Evolutionary conservation across 345 rosid genomes (phyloP), one percentile per base, ranked within the genome.

Genomic region (Eucalyptus tenuipes): DNA sequence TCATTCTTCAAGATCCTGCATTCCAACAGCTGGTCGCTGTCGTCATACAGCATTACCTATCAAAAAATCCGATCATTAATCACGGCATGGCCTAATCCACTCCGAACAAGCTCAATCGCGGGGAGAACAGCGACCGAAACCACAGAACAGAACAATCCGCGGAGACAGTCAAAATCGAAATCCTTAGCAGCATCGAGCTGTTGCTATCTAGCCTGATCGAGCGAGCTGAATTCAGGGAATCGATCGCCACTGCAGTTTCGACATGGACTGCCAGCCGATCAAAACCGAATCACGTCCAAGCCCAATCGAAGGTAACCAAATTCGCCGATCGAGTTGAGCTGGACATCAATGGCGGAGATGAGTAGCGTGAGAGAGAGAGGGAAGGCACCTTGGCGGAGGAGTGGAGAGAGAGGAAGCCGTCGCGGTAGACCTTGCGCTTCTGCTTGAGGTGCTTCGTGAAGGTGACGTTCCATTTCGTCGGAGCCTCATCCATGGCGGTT

Each of bases 381-480:
- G 82, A 82, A 81, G 5, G 13, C 42, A 95, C 99, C 96, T 96
- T 96, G 92, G 88, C 91, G 85, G 92, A 86, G 87, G 91, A 40
- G 55, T 92, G 92, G 64, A 94, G 91, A 85, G 93, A 94, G 42
- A 97, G 86, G 93, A 94, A 94, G 81, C 99, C 99, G 89, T 96
- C 98, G 88, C 95, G 95, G 79, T 94, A 97, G 86, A 94, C 93
- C 90, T 97, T 96, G 82, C 98, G 90, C 94, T 95, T 96, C 92
- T 96, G 96, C 89, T 93, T 95, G 57, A 96, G 55, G 90, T 97
- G 97, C 93, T 96, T 96, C 88, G 99, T 96, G 92, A 94, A 97
- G 91, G 96, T 92, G 59, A 95, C 96, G 81, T 88, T 91, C 99
- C 98, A 96, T 91, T 95, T 92, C 94, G 88, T 91, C 91, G 5